These are phyloP conservation scores for Aureobasidium sp. DNA, from an alignment of 2,329 filamentous ascomycete genomes.

Conservation along the genomic window DNA sequence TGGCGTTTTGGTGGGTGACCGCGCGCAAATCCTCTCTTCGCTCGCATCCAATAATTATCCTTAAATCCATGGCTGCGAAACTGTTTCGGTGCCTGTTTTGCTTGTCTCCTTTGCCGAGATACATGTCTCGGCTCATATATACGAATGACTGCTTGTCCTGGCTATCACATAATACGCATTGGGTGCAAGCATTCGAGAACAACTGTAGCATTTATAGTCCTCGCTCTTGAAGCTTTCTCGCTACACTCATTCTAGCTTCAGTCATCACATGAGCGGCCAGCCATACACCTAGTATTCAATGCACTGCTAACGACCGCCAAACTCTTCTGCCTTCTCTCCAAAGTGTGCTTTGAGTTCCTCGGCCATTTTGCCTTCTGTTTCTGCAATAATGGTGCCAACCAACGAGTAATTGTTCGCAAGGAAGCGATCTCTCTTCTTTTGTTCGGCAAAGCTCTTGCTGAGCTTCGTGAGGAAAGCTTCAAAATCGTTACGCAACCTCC, in stretches of 20 bases:
- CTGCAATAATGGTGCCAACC: constrained; percentile 77
- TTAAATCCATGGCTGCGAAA: neutral
- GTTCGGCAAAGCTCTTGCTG: constrained; percentile 67
- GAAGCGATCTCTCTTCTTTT: constrained; percentile 77
- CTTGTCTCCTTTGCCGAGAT: neutral
- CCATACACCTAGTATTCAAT: neutral
- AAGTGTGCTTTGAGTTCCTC: constrained; percentile 71
- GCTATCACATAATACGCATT: neutral
- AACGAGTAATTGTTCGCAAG: constrained; percentile 94
- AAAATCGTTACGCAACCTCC: constrained; percentile 69
- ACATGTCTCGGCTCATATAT: neutral
- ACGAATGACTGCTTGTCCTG: neutral
- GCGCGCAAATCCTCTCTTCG: neutral
- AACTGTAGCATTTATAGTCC: neutral
- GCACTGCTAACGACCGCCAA: neutral
- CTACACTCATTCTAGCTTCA: neutral
- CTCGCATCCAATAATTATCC: neutral
- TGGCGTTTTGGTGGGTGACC: neutral
- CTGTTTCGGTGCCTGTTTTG: neutral
- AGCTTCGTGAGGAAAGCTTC: constrained; percentile 75
- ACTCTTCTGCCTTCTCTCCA: constrained; percentile 48
- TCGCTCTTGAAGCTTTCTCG: neutral
- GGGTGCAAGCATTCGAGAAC: neutral
- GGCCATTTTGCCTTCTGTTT: constrained; percentile 65
- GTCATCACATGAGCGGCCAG: neutral